These are phyloP conservation scores for Candida cerambycidarum DNA, from an alignment of 805 yeast genomes.

Conservation along the genomic window DNA sequence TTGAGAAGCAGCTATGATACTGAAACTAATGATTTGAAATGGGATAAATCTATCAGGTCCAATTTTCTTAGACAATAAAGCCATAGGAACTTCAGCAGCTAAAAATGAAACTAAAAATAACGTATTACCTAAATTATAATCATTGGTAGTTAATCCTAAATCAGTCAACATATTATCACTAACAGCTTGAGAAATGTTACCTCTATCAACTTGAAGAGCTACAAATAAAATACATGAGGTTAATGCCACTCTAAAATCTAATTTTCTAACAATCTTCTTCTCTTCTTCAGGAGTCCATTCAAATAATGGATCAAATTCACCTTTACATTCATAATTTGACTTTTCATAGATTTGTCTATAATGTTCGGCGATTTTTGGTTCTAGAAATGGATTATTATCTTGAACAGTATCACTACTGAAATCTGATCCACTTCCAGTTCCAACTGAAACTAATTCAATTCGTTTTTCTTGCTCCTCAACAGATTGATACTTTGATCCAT, in stretches of 20 bases:
- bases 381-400: slow-evolving; percentile 20
- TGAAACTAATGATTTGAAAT: slow-evolving; percentile 25
- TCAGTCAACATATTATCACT: slow-evolving; percentile 28
- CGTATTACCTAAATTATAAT: slow-evolving; percentile 42
- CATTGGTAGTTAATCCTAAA: slow-evolving; percentile 33
- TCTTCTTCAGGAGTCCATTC: slow-evolving; percentile 37
- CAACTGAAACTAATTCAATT: background rate
- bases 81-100: slow-evolving; percentile 55
- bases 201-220: slow-evolving; percentile 25
- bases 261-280: slow-evolving; percentile 18
- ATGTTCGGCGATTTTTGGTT: slow-evolving; percentile 30
- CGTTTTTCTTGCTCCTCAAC: background rate
- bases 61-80: slow-evolving; percentile 55
- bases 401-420: slow-evolving; percentile 1
- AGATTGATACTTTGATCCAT: background rate
- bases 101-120: slow-evolving; percentile 42
- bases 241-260: slow-evolving; percentile 22
- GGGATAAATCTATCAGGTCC: slow-evolving; percentile 68
- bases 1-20: slow-evolving; percentile 27
- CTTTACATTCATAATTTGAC: slow-evolving; percentile 32
- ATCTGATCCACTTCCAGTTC: background rate
- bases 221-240: slow-evolving; percentile 23
- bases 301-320: slow-evolving; percentile 34
- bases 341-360: slow-evolving; percentile 31
- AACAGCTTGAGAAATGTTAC: slow-evolving; percentile 23